A percentile compares a stretch with the other conserved stretches of the same genome.
phyloP scores from a whole-genome alignment of 1,284 basidiomycete genomes.

The Psilocybe mexicana region DNA sequence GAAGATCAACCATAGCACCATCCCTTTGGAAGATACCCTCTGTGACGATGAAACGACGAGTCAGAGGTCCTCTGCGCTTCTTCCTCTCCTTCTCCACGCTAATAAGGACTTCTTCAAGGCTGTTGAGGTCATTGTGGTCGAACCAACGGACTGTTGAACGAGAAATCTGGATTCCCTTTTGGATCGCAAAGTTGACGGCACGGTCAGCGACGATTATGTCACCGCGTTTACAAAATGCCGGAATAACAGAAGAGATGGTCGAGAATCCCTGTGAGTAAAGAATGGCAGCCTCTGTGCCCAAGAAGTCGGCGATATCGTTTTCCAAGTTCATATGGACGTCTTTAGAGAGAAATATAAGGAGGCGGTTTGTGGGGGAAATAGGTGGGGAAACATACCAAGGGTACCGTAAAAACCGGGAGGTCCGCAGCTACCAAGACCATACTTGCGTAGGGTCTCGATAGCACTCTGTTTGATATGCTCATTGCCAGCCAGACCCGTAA shows the following conservation, averaged over 20 bases:
- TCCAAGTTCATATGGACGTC: slow-evolving; percentile 94
- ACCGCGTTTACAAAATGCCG: slow-evolving; percentile 96
- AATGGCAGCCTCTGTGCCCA: slow-evolving; percentile 88
- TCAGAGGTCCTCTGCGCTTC: slow-evolving; percentile 81
- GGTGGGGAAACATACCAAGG: slow-evolving; percentile 54
- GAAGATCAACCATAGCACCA: slow-evolving; percentile 88
- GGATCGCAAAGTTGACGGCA: slow-evolving; percentile 91
- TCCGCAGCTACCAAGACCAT: slow-evolving; percentile 95
- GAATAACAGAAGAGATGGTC: slow-evolving; percentile 92
- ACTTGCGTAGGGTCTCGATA: slow-evolving; percentile 85
- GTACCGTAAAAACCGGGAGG: slow-evolving; percentile 98
- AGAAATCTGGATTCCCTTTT: slow-evolving; percentile 97
- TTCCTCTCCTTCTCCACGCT: slow-evolving; percentile 85
- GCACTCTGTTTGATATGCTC: slow-evolving; percentile 87
- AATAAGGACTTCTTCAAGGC: slow-evolving; percentile 86
- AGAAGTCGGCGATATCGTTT: slow-evolving; percentile 85
- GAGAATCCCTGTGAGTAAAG: slow-evolving; percentile 95
- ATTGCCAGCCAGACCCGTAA: slow-evolving; percentile 87
- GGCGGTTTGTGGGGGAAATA: not conserved
- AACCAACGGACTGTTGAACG: slow-evolving; percentile 94
- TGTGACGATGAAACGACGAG: slow-evolving; percentile 93
- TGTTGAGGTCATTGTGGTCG: slow-evolving; percentile 93
- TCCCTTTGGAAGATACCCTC: slow-evolving; percentile 98
- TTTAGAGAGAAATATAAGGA: slow-evolving; percentile 29
- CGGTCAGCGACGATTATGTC: slow-evolving; percentile 99